Base-by-base conservation (phyloP, 495 filamentous ascomycete species). In the Pseudevernia furfuracea region DNA sequence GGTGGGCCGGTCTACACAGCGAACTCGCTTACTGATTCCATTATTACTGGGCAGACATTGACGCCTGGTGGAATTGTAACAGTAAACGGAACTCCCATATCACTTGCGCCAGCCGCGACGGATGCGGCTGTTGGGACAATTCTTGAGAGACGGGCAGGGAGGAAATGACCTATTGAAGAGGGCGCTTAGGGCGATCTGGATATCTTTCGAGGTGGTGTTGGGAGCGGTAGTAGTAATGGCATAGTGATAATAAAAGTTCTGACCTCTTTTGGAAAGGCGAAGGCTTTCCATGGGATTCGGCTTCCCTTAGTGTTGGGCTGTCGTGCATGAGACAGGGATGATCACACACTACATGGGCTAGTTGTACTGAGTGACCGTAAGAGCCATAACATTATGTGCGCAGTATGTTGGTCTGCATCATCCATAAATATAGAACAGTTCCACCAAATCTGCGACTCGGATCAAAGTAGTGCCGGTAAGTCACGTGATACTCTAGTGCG, bases 401-500 rank as follows among this genome's bases (percentile, higher is more conserved):
- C 34, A 36, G 34, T 4, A 36, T 36, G 34, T 36, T 36, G 4
- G 34, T 36, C 34, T 36, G 34, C 4, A 36, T 4, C 34, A 36
- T 36, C 4, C 4, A 8, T 36, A 36, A 36, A 36, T n/a, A n/a
- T n/a, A n/a, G n/a, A n/a, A n/a, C n/a, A n/a, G n/a, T n/a, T n/a
- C n/a, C n/a, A n/a, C n/a, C n/a, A n/a, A n/a, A n/a, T n/a, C n/a
- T n/a, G n/a, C n/a, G n/a, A n/a, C n/a, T 21, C 52, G 52, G 52
- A 19, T 19, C 15, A 55, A 34, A 19, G 49, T 53, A 19, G 58
- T 12, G 37, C 58, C 43, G 43, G 11, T 0, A 19, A 25, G 17
- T 32, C 65, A 58, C 65, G 61, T 37, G 53, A n/a, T n/a, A n/a
- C n/a, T n/a, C 44, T 37, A 34, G 12, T 44, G 55, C 52, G 61